These are phyloP conservation scores for Sporothrix dimorphospora DNA, from an alignment of 2,329 filamentous ascomycete species.

Conservation along the genomic window DNA sequence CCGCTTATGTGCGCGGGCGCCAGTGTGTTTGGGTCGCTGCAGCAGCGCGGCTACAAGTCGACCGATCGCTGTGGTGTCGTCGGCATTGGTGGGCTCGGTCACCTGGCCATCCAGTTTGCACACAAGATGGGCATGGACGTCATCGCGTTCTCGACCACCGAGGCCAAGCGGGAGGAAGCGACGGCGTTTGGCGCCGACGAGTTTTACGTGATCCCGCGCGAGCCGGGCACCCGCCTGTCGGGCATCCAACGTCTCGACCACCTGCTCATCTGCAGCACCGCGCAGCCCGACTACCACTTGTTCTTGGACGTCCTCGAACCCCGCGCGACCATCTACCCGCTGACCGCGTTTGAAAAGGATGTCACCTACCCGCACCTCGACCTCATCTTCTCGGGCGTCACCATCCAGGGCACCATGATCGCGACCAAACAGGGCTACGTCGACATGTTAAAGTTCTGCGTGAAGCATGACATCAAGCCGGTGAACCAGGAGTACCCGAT, in stretches of 20 bases:
- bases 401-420: constrained; percentile 52
- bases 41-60: constrained; percentile 36
- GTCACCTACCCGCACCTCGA: constrained; percentile 44
- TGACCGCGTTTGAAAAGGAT: constrained; percentile 22
- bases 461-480: constrained; percentile 59
- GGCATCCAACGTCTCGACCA: constrained; percentile 59
- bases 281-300: constrained; percentile 22
- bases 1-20: constrained; percentile 50
- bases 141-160: constrained; percentile 29
- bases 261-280: constrained; percentile 23
- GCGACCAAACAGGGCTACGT: constrained; percentile 62
- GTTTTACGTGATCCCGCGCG: constrained; percentile 36
- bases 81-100: constrained; percentile 62
- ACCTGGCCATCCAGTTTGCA: constrained; percentile 66
- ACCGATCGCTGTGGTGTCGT: constrained; percentile 43
- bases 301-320: constrained; percentile 56
- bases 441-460: constrained; percentile 64
- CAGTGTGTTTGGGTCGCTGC: constrained; percentile 45
- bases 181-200: constrained; percentile 29
- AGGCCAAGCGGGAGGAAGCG: constrained; percentile 29
- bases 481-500: constrained; percentile 60
- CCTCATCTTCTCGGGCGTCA: constrained; percentile 60
- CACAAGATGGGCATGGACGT: constrained; percentile 37
- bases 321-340: constrained; percentile 52
- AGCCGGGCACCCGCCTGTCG: constrained; percentile 43